A percentile compares a stretch with the other conserved stretches of the same genome.
Evolutionary conservation across 2,329 filamentous ascomycete genomes (phyloP).

Genomic region (Neonectria ditissima): DNA sequence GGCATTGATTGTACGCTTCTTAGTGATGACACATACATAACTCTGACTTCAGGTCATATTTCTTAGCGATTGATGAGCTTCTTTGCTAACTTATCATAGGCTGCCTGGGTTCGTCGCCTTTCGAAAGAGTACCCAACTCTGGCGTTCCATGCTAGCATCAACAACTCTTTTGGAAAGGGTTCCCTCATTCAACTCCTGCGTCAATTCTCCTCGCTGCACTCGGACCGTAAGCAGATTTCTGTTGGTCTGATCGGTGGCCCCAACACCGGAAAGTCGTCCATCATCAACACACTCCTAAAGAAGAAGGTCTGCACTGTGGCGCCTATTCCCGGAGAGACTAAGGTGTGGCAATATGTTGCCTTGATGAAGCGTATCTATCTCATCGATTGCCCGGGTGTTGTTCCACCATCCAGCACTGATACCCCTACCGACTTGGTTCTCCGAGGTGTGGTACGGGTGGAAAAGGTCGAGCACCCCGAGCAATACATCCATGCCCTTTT

Average conservation of each 20-base stretch:
- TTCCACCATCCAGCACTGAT: slow-evolving; percentile 87
- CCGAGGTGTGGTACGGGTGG: slow-evolving; percentile 90
- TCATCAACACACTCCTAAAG: slow-evolving; percentile 95
- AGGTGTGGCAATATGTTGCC: slow-evolving; percentile 98
- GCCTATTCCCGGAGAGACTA: slow-evolving; percentile 95
- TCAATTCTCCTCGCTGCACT: slow-evolving; percentile 92
- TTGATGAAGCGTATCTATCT: slow-evolving; percentile 91
- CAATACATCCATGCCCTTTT: slow-evolving; percentile 93
- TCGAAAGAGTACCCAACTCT: slow-evolving; percentile 94
- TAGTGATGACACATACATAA: slow-evolving; percentile 96
- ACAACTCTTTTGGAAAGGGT: slow-evolving; percentile 96
- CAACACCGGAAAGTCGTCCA: slow-evolving; percentile 95
- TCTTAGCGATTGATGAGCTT: slow-evolving; percentile 30
- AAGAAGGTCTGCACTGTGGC: slow-evolving; percentile 96
- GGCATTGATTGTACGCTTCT: slow-evolving; percentile 84
- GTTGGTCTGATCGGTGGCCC: slow-evolving; percentile 84
- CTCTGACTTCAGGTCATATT: slow-evolving; percentile 23
- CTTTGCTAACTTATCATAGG: slow-evolving; percentile 65
- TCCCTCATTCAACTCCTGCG: slow-evolving; percentile 91
- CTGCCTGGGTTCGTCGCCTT: slow-evolving; percentile 88
- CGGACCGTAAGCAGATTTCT: slow-evolving; percentile 92
- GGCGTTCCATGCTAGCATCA: slow-evolving; percentile 94
- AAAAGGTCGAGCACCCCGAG: slow-evolving; percentile 95
- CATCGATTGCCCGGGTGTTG: slow-evolving; percentile 96
- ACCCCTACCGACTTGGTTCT: slow-evolving; percentile 89